Percentiles rank a stretch among this genome's conserved stretches.
phyloP scores from a whole-genome alignment of 768 basidiomycete species.

The Lactarius akahatsu region DNA sequence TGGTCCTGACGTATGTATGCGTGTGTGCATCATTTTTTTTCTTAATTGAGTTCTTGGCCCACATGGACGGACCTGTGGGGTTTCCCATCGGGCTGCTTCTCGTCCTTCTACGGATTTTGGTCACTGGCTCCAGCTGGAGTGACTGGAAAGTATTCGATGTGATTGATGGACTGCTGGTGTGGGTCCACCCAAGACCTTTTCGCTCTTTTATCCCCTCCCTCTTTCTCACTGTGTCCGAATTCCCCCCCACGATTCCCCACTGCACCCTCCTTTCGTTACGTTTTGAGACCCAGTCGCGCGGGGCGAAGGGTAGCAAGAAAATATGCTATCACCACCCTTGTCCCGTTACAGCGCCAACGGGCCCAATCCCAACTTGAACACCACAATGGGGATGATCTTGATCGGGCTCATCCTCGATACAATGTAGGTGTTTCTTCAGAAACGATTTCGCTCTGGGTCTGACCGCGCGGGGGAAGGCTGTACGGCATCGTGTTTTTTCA shows the following conservation, averaged over 20 bases:
- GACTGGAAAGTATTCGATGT: background rate
- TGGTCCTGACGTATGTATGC: too few species aligned
- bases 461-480: background rate
- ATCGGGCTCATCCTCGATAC: conserved; percentile 13
- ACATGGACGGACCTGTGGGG: background rate
- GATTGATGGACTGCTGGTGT: background rate
- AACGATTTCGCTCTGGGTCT: background rate
- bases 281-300: background rate
- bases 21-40: too few species aligned
- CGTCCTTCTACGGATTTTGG: background rate
- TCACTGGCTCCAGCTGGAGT: background rate
- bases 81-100: background rate
- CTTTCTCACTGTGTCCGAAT: background rate
- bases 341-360: background rate
- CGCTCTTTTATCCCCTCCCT: background rate
- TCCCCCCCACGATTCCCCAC: background rate
- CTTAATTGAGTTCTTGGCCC: background rate
- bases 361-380: background rate
- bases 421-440: background rate
- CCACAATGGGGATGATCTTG: conserved; percentile 13
- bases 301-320: background rate
- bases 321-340: background rate
- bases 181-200: background rate
- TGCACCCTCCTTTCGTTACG: background rate
- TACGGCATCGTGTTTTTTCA: conserved; percentile 17